Evolutionary conservation across 2,329 filamentous ascomycete species (phyloP).

Genomic region (Didymosphaeria variabile): DNA sequence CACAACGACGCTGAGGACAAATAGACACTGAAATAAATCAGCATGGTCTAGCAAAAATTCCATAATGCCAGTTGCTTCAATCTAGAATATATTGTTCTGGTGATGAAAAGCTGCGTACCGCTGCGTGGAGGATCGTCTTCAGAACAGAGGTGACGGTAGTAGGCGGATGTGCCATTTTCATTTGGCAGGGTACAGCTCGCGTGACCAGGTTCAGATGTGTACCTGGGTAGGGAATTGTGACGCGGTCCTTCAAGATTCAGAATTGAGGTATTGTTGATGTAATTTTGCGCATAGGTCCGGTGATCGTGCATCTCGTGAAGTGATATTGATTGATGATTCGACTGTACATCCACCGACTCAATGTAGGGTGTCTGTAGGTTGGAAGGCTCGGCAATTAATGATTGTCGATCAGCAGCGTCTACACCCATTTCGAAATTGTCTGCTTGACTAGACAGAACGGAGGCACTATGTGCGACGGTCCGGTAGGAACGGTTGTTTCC

Average conservation of each 20-base stretch:
- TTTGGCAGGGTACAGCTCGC: conserved; percentile 32
- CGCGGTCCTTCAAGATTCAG: conserved; percentile 29
- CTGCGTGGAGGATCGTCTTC: conserved; percentile 71
- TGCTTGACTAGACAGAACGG: conserved; percentile 21
- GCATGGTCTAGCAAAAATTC: not conserved
- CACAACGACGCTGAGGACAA: conserved; percentile 70
- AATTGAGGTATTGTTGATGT: conserved; percentile 45
- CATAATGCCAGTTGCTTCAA: not conserved
- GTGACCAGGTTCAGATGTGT: not conserved
- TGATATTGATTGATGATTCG: conserved; percentile 31
- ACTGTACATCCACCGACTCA: conserved; percentile 38
- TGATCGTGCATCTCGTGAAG: conserved; percentile 35
- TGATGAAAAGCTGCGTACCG: not conserved
- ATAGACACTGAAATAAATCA: conserved; percentile 60
- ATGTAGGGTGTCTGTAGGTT: conserved; percentile 22
- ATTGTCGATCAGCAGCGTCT: conserved; percentile 15
- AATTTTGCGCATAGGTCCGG: conserved; percentile 31
- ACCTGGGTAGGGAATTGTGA: not conserved
- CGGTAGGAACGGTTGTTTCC: conserved; percentile 19
- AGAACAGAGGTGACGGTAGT: conserved; percentile 65
- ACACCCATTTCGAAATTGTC: conserved; percentile 19
- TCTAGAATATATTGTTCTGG: not conserved
- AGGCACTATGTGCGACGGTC: conserved; percentile 19
- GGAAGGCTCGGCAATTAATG: conserved; percentile 14
- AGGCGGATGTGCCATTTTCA: conserved; percentile 46